Evolutionary conservation across 2,329 filamentous ascomycete genomes (phyloP), one percentile per base, ranked within the genome.

Genomic region (Diaporthe amygdali): DNA sequence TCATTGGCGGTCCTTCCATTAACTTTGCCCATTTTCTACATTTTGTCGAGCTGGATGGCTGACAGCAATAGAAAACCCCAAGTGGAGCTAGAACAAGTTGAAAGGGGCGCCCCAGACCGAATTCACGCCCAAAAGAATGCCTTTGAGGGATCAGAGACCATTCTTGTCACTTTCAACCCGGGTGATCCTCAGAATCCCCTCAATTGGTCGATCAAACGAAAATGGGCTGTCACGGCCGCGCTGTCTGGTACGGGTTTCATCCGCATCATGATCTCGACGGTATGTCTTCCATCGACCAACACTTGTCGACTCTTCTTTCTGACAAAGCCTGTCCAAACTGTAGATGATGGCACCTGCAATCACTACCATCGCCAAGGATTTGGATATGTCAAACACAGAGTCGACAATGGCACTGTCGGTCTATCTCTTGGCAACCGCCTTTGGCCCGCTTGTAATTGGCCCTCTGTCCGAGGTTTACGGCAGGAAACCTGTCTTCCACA

Each of bases 281-380:
- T 41, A 56, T 25, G 52, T n/a, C n/a, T n/a, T n/a, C n/a, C n/a
- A n/a, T n/a, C n/a, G n/a, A n/a, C n/a, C n/a, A n/a, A n/a, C n/a
- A n/a, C n/a, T n/a, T n/a, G n/a, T n/a, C n/a, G n/a, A n/a, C n/a
- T n/a, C n/a, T n/a, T n/a, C n/a, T n/a, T n/a, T n/a, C n/a, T n/a
- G n/a, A n/a, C n/a, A n/a, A n/a, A n/a, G n/a, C n/a, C n/a, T n/a
- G n/a, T n/a, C n/a, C n/a, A n/a, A n/a, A n/a, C n/a, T 41, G n/a
- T 14, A 56, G 54, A 87, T 88, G 76, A 85, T 88, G 79, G 86
- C 86, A 0, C 85, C 85, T 0, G 85, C 85, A 0, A 74, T 92
- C 32, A 74, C 81, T 1, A 75, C 82, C 1, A 87, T 92, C 51
- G 83, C 84, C 4, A 76, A 76, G 1, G 87, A 91, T 47, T 79